Base-by-base conservation (phyloP, 768 basidiomycete species). In the Kwoniella europaea region DNA sequence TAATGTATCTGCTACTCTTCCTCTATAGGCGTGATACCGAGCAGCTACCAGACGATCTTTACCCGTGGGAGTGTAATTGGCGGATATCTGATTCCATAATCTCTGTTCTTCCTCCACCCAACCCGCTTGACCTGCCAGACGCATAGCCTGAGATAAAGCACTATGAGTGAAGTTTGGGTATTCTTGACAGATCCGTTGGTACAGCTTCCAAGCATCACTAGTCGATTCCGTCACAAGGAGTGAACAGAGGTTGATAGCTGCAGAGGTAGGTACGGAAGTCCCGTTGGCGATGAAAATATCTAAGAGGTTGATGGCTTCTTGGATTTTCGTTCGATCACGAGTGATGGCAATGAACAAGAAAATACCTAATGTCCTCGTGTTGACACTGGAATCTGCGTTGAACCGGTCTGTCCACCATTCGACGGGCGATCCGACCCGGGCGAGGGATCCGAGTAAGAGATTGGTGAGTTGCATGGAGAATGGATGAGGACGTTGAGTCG, bases 341-440 rank as follows among this genome's bases (percentile, higher is more conserved):
- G 62, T 63, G 10, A 72, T 16, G 15, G 71, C 61, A 29, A 63
- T 53, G 46, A 72, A 68, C 4, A 72, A 44, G 16, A 65, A 42
- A 9, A 43, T 24, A 55, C 71, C 71, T 9, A 72, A 12, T n/a
- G 61, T 53, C 9, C 61, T 42, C 18, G 66, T 57, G 10, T 24
- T 27, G 15, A 27, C 44, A 35, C 35, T 41, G 22, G 58, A 35
- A 57, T 63, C 27, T 55, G 42, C 20, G n/a, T 29, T 56, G n/a
- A 41, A 66, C 16, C 58, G 55, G 5, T 60, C 64, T 16, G 41
- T n/a, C 55, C 62, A 65, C 71, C 71, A 72, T 16, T 57, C 35
- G 15, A 68, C 27, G 7, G 71, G 71, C 6, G 46, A 27, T 12
- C 27, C 29, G 15, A 68, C 43, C 29, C 60, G 15, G 3, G 6